These are phyloP conservation scores for Rhytidhysteron rufulum DNA, from an alignment of 2,329 filamentous ascomycete genomes.

Conservation along the genomic window DNA sequence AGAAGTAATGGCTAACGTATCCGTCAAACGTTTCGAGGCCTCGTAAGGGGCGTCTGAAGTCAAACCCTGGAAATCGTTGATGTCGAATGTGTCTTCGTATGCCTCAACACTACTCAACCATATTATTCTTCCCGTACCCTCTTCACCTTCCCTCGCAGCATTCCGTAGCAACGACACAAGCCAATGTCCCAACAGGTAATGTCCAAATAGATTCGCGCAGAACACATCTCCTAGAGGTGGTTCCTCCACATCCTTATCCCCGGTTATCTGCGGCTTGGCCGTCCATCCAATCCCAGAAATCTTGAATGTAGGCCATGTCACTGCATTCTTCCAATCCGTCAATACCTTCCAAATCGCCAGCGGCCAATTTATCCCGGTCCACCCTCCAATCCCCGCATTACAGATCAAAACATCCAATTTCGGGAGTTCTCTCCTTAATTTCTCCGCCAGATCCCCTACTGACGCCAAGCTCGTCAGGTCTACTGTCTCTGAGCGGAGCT, in stretches of 20 bases:
- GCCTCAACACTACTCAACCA: constrained; percentile 87
- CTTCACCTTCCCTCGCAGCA: constrained; percentile 37
- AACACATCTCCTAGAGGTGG: constrained; percentile 77
- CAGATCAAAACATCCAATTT: constrained; percentile 75
- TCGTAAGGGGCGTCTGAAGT: constrained; percentile 68
- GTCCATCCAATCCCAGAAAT: constrained; percentile 54
- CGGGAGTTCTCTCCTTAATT: constrained; percentile 56
- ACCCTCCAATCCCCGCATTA: constrained; percentile 87
- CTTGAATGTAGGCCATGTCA: constrained; percentile 79
- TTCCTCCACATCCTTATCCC: constrained; percentile 35
- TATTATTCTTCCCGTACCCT: constrained; percentile 63
- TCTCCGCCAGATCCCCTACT: constrained; percentile 51
- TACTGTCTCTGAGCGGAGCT: constrained; percentile 54
- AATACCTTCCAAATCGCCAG: constrained; percentile 54
- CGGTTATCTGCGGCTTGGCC: constrained; percentile 50
- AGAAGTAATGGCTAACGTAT: constrained; percentile 73
- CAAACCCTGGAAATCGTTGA: constrained; percentile 74
- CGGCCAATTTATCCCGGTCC: constrained; percentile 72
- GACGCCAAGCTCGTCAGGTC: constrained; percentile 56
- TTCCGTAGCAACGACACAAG: constrained; percentile 67
- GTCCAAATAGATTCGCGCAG: constrained; percentile 88
- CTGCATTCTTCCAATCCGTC: constrained; percentile 61
- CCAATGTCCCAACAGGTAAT: constrained; percentile 83
- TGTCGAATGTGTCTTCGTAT: constrained; percentile 52
- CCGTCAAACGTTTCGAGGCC: constrained; percentile 80